A percentile compares a stretch with the other conserved stretches of the same genome.
Evolutionary conservation across 2,329 filamentous ascomycete genomes (phyloP).

Genomic region (Colletotrichum orchidophilum): DNA sequence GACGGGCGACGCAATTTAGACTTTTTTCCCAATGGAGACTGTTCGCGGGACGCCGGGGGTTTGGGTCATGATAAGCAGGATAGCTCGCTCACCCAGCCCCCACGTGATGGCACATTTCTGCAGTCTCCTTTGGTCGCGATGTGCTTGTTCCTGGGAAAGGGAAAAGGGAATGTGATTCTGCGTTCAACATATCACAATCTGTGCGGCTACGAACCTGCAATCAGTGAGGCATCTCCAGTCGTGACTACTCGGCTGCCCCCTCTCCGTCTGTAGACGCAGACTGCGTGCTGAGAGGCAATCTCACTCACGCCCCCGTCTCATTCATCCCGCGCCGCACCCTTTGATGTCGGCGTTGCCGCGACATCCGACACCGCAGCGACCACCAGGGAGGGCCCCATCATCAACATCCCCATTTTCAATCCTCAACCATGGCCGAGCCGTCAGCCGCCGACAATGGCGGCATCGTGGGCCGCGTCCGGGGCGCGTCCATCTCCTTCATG

Average conservation of each 20-base stretch:
- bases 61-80: not conserved
- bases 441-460: constrained; percentile 14
- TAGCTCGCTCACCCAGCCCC: not conserved
- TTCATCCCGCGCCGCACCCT: not conserved
- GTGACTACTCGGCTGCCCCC: not conserved
- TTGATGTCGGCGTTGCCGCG: not conserved
- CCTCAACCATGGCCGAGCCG: constrained; percentile 17
- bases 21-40: not conserved
- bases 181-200: not conserved
- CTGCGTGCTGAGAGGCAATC: not conserved
- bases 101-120: not conserved
- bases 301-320: not conserved
- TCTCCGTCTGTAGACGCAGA: not conserved
- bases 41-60: not conserved
- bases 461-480: constrained; percentile 38
- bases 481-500: constrained; percentile 40
- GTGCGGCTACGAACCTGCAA: no score
- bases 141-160: not conserved
- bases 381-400: not conserved
- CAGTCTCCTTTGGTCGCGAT: not conserved
- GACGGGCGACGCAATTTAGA: not conserved
- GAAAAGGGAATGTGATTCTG: not conserved
- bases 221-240: not conserved
- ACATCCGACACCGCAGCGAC: not conserved
- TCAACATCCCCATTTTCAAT: constrained; percentile 18